Evolutionary conservation across 176 grass and related monocot genomes (phyloP), one percentile per base, ranked within the genome.

Genomic region (Urochloa ruziziensis): DNA sequence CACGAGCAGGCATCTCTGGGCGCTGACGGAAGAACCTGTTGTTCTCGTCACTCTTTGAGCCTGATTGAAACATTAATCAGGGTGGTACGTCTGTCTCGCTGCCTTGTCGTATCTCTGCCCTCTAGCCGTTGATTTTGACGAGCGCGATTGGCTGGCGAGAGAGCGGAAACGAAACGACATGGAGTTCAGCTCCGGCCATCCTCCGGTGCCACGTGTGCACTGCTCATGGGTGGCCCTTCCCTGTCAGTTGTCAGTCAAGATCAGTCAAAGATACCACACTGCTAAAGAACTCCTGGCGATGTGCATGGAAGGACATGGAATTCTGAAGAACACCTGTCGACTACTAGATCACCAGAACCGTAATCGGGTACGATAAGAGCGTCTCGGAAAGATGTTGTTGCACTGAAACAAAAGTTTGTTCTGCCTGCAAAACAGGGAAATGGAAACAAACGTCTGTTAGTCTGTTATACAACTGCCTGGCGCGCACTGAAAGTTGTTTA

Each of bases 31-130:
- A 84, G 59, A 74, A 60, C 48, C 28, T 4, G 15, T 57, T 63
- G 65, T 9, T 67, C 23, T 46, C 56, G 59, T 84, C 87, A 52
- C n/a, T 30, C 46, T 46, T 9, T 49, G 53, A 53, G 54, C 43
- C 4, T 78, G 80, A 62, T 29, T 62, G 56, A 13, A 61, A 57
- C 64, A 10, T 62, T 62, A 36, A 49, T 62, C 37, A 48, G 32
- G 82, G 82, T 37, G 4, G 6, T 18, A 53, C 65, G 44, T 24
- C 66, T 77, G 54, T 82, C 39, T 23, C 17, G 16, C n/a, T 23
- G 12, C 17, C 23, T 86, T 90, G 83, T 85, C 88, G 71, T 86
- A 77, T 77, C 43, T 11, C 65, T 85, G 88, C 77, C 36, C 10
- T 56, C 16, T 57, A 71, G 43, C 80, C 46, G 4, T 82, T 77